Evolutionary conservation across 495 filamentous ascomycete species (phyloP).

Genomic region (Neurospora sp.): DNA sequence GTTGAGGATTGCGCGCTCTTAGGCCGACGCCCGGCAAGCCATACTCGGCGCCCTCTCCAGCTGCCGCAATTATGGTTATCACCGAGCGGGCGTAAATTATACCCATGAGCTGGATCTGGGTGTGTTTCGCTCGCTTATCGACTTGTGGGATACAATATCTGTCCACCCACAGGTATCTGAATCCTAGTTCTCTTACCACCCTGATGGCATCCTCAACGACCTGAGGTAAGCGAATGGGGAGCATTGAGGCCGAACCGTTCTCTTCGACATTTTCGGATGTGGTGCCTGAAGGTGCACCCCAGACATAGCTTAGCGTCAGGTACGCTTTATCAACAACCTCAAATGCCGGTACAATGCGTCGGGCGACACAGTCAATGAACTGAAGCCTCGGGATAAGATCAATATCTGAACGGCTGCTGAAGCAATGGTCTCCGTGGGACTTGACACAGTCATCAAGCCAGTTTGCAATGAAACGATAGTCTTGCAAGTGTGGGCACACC

Average conservation of each 20-base stretch:
- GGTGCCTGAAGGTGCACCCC: not conserved
- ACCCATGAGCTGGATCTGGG: conserved; percentile 23
- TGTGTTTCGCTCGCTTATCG: conserved; percentile 7
- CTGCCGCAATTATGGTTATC: conserved; percentile 23
- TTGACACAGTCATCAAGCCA: not conserved
- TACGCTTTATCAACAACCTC: not conserved
- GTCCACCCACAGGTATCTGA: conserved; percentile 23
- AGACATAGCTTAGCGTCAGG: not conserved
- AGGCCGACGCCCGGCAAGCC: conserved; percentile 22
- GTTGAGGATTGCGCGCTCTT: not conserved
- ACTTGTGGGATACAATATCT: conserved; percentile 16
- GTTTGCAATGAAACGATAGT: not conserved
- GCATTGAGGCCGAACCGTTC: not conserved
- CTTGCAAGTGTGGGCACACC: not conserved
- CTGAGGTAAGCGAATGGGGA: not conserved
- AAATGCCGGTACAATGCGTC: not conserved
- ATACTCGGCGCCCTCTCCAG: conserved; percentile 14
- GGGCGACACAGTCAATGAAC: not conserved
- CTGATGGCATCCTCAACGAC: conserved; percentile 19
- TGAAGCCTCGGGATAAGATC: not conserved
- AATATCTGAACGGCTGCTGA: not conserved
- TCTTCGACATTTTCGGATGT: not conserved
- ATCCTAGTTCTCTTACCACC: conserved; percentile 11
- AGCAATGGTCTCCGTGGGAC: not conserved
- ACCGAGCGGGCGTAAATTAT: conserved; percentile 15